Evolutionary conservation across 2,329 filamentous ascomycete genomes (phyloP).

Genomic region (Penicillium hordei): DNA sequence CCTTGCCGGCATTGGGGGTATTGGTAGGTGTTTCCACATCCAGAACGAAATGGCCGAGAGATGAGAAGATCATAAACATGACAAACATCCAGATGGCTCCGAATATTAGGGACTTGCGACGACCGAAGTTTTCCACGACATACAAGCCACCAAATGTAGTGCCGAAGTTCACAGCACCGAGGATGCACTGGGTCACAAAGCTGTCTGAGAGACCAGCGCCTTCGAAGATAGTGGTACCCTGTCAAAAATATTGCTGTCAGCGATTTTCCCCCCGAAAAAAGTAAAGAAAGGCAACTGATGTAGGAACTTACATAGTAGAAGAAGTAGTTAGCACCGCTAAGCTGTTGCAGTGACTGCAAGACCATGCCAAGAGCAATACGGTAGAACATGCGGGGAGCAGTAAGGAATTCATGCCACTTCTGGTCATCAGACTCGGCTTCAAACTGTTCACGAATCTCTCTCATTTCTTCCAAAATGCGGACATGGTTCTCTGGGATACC

Average conservation of each 20-base stretch:
- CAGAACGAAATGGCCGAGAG: constrained; percentile 51
- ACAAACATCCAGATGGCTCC: constrained; percentile 66
- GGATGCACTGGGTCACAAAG: constrained; percentile 64
- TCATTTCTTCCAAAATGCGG: constrained; percentile 54
- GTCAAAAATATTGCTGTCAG: constrained; percentile 49
- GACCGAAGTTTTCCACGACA: constrained; percentile 67
- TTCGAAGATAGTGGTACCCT: constrained; percentile 53
- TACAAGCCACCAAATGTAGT: constrained; percentile 67
- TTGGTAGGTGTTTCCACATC: constrained; percentile 42
- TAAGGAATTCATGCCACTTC: constrained; percentile 46
- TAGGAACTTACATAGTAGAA: constrained; percentile 54
- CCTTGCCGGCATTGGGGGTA: constrained; percentile 55
- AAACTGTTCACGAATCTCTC: constrained; percentile 58
- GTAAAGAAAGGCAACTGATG: not conserved
- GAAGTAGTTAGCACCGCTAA: constrained; percentile 49
- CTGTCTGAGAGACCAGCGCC: constrained; percentile 65
- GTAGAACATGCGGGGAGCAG: constrained; percentile 48
- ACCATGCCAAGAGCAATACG: constrained; percentile 44
- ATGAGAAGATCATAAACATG: constrained; percentile 65
- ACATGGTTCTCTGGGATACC: constrained; percentile 55
- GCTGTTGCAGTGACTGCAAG: constrained; percentile 47
- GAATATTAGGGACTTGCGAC: constrained; percentile 65
- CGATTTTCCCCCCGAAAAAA: not conserved
- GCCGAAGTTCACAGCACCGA: constrained; percentile 65
- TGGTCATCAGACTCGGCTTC: constrained; percentile 51